Evolutionary conservation across 805 yeast species (phyloP).

Genomic region (Huiozyma naganishii): DNA sequence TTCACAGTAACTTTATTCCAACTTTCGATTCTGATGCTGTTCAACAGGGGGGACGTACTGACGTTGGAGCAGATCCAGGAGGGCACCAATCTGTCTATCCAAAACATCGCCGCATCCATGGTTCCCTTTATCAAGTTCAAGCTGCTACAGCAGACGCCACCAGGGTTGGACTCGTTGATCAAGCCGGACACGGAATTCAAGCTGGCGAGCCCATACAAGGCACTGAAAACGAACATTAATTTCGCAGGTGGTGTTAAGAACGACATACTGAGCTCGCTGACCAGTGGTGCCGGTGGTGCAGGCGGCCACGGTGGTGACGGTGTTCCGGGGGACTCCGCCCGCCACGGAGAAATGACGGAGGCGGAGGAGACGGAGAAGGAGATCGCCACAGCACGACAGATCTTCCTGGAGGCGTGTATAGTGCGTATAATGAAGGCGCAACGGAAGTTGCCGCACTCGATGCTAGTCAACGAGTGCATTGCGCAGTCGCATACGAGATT

Average conservation of each 20-base stretch:
- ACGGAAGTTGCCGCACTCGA: constrained; percentile 65
- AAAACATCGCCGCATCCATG: constrained; percentile 64
- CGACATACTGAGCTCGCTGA: constrained; percentile 20
- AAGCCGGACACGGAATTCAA: constrained; percentile 51
- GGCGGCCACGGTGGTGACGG: constrained; percentile 3
- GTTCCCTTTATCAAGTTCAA: constrained; percentile 71
- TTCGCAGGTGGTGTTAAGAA: constrained; percentile 50
- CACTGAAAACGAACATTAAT: constrained; percentile 74
- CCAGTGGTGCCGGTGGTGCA: constrained; percentile 12
- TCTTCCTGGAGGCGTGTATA: constrained; percentile 82
- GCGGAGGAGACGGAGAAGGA: constrained; percentile 63
- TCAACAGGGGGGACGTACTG: constrained; percentile 42
- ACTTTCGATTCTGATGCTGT: constrained; percentile 77
- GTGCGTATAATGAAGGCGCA: constrained; percentile 96
- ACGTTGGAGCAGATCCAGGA: constrained; percentile 52
- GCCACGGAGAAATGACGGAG: constrained; percentile 28
- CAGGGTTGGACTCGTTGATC: constrained; percentile 42
- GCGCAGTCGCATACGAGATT: constrained; percentile 75
- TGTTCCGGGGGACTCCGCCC: too few relatives aligned
- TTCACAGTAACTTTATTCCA: constrained; percentile 81
- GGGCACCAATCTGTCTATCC: constrained; percentile 55
- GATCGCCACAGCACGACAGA: constrained; percentile 76
- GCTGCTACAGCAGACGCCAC: constrained; percentile 56
- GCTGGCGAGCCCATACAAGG: constrained; percentile 71
- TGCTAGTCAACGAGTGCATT: constrained; percentile 76